phyloP scores from a whole-genome alignment of 768 basidiomycete genomes.

The Calocybe cyanea region DNA sequence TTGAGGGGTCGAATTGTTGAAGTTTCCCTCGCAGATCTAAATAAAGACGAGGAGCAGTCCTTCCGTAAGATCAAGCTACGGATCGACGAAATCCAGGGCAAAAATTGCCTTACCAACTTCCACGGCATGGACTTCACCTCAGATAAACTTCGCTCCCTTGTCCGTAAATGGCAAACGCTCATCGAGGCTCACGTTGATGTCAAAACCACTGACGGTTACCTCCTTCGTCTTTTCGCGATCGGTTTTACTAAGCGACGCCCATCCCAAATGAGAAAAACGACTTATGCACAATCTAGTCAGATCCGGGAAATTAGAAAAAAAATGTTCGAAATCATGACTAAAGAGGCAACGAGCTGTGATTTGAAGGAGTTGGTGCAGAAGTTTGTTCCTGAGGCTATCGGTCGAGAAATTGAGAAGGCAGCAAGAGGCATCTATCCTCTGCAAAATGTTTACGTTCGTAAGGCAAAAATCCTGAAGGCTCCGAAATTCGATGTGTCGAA shows the following conservation, averaged over 20 bases:
- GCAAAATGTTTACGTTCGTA: conserved; percentile 98
- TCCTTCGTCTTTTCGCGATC: conserved; percentile 97
- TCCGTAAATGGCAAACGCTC: conserved; percentile 99
- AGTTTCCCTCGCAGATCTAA: conserved; percentile 93
- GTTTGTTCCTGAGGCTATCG: conserved; percentile 98
- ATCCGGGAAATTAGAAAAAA: conserved; percentile 97
- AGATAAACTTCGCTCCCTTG: conserved; percentile 98
- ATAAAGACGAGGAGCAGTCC: conserved; percentile 99
- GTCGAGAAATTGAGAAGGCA: conserved; percentile 99
- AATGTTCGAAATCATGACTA: conserved; percentile 99
- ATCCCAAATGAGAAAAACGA: conserved; percentile 97
- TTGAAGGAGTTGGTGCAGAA: conserved; percentile 98
- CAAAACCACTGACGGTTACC: conserved; percentile 99
- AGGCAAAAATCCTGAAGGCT: conserved; percentile 98
- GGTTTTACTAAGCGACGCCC: conserved; percentile 98
- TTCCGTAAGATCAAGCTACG: conserved; percentile 99
- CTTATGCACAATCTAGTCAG: conserved; percentile 94
- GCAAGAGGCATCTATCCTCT: conserved; percentile 95
- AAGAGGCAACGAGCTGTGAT: conserved; percentile 93
- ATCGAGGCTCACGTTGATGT: conserved; percentile 99
- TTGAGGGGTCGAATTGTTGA: conserved; percentile 96
- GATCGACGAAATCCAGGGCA: conserved; percentile 94
- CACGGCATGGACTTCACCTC: conserved; percentile 99
- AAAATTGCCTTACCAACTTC: conserved; percentile 99
- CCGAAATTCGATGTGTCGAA: conserved; percentile 97